These are phyloP conservation scores for Endocarpon pusillum DNA, from an alignment of 495 filamentous ascomycete genomes.

Conservation along the genomic window DNA sequence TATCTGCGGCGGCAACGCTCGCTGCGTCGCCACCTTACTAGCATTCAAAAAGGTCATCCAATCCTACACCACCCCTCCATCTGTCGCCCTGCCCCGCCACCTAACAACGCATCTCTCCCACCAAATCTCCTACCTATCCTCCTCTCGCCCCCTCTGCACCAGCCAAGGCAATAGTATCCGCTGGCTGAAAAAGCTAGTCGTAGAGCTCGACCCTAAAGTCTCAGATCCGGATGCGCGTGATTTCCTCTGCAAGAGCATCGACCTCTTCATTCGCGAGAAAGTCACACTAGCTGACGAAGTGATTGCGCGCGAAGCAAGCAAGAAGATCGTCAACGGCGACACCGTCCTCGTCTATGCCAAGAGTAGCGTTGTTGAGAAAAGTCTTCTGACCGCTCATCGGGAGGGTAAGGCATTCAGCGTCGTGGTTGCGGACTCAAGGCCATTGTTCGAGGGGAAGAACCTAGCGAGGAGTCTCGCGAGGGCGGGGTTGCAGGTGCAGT, in stretches of 20 bases:
- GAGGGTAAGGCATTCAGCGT: conserved; percentile 62
- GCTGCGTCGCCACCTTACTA: conserved; percentile 71
- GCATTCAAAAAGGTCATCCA: conserved; percentile 91
- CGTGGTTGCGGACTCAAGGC: conserved; percentile 67
- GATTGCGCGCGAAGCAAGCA: conserved; percentile 56
- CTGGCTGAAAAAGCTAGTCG: conserved; percentile 77
- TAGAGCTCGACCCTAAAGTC: conserved; percentile 64
- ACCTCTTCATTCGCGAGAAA: conserved; percentile 77
- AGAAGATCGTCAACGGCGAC: conserved; percentile 61
- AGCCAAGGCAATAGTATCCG: conserved; percentile 93
- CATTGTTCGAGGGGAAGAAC: conserved; percentile 63
- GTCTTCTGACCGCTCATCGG: conserved; percentile 52
- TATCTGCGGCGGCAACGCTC: conserved; percentile 76
- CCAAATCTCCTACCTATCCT: conserved; percentile 85
- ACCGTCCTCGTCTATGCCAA: conserved; percentile 82
- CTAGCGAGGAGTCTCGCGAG: conserved; percentile 49
- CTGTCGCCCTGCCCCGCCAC: conserved; percentile 71
- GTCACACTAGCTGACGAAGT: conserved; percentile 73
- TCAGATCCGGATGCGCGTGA: conserved; percentile 65
- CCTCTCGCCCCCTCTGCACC: conserved; percentile 81
- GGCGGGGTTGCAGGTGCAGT: conserved; percentile 58
- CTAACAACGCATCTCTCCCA: conserved; percentile 85
- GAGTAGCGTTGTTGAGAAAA: conserved; percentile 67
- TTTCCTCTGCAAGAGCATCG: conserved; percentile 60
- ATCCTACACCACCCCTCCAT: conserved; percentile 72